Evolutionary conservation across 805 yeast species (phyloP).

Genomic region (Zygosaccharomyces pseudorouxii): DNA sequence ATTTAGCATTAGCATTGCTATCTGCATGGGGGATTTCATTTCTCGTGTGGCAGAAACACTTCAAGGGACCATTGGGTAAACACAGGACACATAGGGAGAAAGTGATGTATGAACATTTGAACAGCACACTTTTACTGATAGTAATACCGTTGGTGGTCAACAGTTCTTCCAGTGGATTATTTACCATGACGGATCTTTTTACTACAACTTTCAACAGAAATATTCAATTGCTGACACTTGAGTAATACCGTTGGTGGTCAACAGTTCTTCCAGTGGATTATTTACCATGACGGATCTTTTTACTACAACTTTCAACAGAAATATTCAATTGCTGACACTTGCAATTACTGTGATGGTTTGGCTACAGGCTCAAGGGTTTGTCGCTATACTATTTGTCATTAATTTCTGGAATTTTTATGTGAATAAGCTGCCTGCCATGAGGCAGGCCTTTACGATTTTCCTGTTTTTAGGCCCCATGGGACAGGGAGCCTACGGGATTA

Average conservation of each 20-base stretch:
- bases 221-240: conserved; percentile 46
- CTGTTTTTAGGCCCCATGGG: conserved; percentile 82
- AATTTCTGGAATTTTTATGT: conserved; percentile 57
- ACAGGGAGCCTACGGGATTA: conserved; percentile 71
- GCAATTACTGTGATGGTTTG: conserved; percentile 55
- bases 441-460: conserved; percentile 58
- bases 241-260: no score
- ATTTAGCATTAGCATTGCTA: conserved; percentile 47
- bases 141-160: conserved; percentile 78
- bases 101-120: conserved; percentile 40
- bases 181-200: conserved; percentile 40
- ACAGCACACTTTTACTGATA: conserved; percentile 62
- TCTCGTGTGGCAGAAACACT: conserved; percentile 39
- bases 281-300: conserved; percentile 39
- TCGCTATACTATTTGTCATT: conserved; percentile 50
- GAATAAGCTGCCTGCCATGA: conserved; percentile 54
- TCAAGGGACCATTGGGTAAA: conserved; percentile 25
- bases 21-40: conserved; percentile 62
- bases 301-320: conserved; percentile 41
- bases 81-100: conserved; percentile 16
- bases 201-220: conserved; percentile 39
- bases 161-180: conserved; percentile 61
- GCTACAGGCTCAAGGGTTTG: conserved; percentile 63
- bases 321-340: conserved; percentile 45
- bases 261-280: conserved; percentile 63